Evolutionary conservation across 257 asterid species (phyloP).

Genomic region (Plantago elongata): DNA sequence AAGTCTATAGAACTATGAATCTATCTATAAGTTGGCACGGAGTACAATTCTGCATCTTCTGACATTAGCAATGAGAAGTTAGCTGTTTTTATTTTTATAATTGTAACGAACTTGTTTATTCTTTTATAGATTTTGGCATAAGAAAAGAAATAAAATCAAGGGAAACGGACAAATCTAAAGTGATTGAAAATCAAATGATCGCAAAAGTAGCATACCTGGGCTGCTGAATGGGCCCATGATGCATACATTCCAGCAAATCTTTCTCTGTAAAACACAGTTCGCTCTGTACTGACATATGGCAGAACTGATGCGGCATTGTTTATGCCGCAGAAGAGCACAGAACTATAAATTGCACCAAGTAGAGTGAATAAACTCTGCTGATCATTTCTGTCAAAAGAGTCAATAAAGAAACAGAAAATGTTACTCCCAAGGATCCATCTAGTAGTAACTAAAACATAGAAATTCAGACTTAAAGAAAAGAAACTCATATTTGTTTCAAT

Average conservation of each 20-base stretch:
- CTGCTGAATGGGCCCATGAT: constrained; percentile 40
- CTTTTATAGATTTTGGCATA: not conserved
- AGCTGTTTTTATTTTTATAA: too few relatives aligned
- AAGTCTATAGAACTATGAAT: too few relatives aligned
- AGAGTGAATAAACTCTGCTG: constrained; percentile 36
- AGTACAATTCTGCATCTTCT: too few relatives aligned
- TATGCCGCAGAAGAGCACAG: constrained; percentile 33
- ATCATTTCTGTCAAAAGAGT: constrained; percentile 22
- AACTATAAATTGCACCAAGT: constrained; percentile 30
- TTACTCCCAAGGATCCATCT: not conserved
- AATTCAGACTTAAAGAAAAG: not conserved
- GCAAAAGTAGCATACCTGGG: constrained; percentile 26
- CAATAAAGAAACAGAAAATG: not conserved
- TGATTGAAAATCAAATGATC: not conserved
- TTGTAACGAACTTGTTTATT: not conserved
- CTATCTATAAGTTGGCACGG: too few relatives aligned
- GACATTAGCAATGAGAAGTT: too few relatives aligned
- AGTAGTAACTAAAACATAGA: not conserved
- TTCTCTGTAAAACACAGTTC: constrained; percentile 38
- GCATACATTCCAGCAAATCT: constrained; percentile 47
- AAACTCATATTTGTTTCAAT: not conserved
- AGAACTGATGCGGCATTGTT: constrained; percentile 30
- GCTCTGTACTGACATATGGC: constrained; percentile 34
- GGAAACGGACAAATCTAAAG: not conserved
- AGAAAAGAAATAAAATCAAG: not conserved